Conservation (phyloP, 2,329 filamentous ascomycete species). For the Botrytis byssoidea region DNA sequence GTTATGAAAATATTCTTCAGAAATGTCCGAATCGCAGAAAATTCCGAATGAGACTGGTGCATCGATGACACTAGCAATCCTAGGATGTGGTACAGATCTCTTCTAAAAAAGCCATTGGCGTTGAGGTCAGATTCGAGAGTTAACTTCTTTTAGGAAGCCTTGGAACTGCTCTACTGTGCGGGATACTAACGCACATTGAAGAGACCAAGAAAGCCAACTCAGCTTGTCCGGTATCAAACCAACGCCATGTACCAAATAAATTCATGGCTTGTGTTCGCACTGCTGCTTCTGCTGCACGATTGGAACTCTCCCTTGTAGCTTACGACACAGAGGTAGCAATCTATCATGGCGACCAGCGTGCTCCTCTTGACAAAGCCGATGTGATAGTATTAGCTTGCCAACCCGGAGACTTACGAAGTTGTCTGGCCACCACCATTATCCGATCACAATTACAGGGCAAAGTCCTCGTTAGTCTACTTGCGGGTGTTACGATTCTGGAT, state of each 20-base stretch:
- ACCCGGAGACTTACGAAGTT: constrained; percentile 71
- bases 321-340: constrained; percentile 65
- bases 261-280: constrained; percentile 43
- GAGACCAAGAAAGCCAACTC: constrained; percentile 11
- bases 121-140: neutral
- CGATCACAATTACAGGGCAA: constrained; percentile 15
- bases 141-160: constrained; percentile 16
- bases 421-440: constrained; percentile 44
- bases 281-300: constrained; percentile 53
- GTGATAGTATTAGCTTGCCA: constrained; percentile 70
- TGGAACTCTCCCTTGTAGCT: constrained; percentile 63
- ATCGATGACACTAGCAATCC: constrained; percentile 14
- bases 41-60: neutral
- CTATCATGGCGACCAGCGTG: constrained; percentile 70
- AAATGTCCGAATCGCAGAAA: constrained; percentile 8
- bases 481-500: constrained; percentile 14
- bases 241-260: neutral
- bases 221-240: neutral
- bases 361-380: constrained; percentile 64
- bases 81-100: constrained; percentile 18
- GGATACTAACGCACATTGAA: constrained; percentile 16
- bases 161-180: constrained; percentile 19
- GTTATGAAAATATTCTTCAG: neutral
- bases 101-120: neutral
- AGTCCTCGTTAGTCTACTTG: constrained; percentile 14